A percentile compares a stretch with the other conserved stretches of the same genome.
Conservation (phyloP, 805 yeast genomes). For the Pichia ethanolica region DNA sequence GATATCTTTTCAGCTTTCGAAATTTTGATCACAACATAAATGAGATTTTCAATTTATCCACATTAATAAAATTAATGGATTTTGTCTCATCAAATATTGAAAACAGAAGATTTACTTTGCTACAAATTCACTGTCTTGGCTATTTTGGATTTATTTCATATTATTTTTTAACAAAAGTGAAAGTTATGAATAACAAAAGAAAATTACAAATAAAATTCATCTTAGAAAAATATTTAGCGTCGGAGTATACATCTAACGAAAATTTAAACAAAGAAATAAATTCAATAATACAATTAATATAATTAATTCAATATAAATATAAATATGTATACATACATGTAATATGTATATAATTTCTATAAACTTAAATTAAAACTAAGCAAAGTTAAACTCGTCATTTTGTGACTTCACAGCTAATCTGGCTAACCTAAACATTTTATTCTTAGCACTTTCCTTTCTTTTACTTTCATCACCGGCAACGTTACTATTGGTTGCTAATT, state of each 20-base stretch:
- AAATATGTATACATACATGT: too few relatives aligned
- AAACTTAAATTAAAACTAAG: conserved; percentile 7
- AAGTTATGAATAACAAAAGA: not conserved
- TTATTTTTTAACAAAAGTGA: not conserved
- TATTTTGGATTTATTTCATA: conserved; percentile 16
- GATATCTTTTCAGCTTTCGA: conserved; percentile 12
- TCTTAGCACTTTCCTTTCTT: conserved; percentile 59
- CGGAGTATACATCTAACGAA: not conserved
- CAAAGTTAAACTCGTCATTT: conserved; percentile 67
- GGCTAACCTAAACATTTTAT: conserved; percentile 72
- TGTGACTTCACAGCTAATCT: conserved; percentile 55
- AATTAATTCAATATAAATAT: too few relatives aligned
- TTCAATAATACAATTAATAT: too few relatives aligned
- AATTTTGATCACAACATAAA: not conserved
- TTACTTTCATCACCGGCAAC: conserved; percentile 31
- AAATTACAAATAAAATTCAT: not conserved
- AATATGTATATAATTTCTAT: too few relatives aligned
- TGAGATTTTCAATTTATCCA: conserved; percentile 2
- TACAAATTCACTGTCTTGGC: conserved; percentile 20
- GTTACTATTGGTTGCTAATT: conserved; percentile 38
- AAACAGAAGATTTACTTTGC: not conserved
- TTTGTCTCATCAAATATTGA: too few relatives aligned
- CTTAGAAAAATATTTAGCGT: not conserved
- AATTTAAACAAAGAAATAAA: too few relatives aligned
- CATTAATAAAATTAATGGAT: too few relatives aligned